A percentile compares a stretch with the other conserved stretches of the same genome.
phyloP scores from a whole-genome alignment of 2,329 filamentous ascomycete genomes.

The Pseudopithomyces chartarum region DNA sequence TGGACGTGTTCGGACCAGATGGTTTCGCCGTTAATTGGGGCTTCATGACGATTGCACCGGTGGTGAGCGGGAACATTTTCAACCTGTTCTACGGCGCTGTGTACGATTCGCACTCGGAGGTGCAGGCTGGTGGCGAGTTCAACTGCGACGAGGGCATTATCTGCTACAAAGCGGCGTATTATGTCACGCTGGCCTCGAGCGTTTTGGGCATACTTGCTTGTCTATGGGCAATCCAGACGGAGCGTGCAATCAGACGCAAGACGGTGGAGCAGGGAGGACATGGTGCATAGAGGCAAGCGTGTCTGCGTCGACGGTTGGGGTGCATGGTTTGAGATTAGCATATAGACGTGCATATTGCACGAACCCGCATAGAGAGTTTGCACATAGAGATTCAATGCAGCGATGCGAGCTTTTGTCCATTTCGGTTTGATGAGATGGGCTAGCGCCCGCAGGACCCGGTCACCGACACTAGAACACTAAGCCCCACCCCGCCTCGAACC shows the following conservation, averaged over 20 bases:
- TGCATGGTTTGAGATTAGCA: not conserved
- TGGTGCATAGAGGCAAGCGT: slow-evolving; percentile 25
- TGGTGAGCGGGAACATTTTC: slow-evolving; percentile 87
- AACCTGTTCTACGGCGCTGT: slow-evolving; percentile 87
- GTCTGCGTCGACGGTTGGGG: no score
- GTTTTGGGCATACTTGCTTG: slow-evolving; percentile 70
- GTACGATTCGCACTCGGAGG: slow-evolving; percentile 78
- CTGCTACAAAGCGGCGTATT: slow-evolving; percentile 84
- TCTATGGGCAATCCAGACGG: slow-evolving; percentile 70
- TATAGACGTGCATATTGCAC: not conserved
- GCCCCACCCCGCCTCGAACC: slow-evolving; percentile 9
- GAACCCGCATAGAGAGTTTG: no score
- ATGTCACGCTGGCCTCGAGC: slow-evolving; percentile 75
- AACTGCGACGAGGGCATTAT: slow-evolving; percentile 76
- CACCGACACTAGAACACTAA: not conserved
- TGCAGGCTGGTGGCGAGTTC: slow-evolving; percentile 70
- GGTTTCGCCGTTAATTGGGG: slow-evolving; percentile 97
- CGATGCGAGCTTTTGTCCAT: no score
- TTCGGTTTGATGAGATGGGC: not conserved
- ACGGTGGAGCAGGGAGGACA: slow-evolving; percentile 37
- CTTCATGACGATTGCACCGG: slow-evolving; percentile 87
- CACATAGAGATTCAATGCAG: not conserved
- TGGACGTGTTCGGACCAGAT: slow-evolving; percentile 87
- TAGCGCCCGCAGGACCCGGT: not conserved
- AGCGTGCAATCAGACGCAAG: slow-evolving; percentile 48